Percentiles rank a stretch among this genome's conserved stretches.
Evolutionary conservation across 441 rosid genomes (phyloP).

Genomic region (Bocquillonia castaneifolia): DNA sequence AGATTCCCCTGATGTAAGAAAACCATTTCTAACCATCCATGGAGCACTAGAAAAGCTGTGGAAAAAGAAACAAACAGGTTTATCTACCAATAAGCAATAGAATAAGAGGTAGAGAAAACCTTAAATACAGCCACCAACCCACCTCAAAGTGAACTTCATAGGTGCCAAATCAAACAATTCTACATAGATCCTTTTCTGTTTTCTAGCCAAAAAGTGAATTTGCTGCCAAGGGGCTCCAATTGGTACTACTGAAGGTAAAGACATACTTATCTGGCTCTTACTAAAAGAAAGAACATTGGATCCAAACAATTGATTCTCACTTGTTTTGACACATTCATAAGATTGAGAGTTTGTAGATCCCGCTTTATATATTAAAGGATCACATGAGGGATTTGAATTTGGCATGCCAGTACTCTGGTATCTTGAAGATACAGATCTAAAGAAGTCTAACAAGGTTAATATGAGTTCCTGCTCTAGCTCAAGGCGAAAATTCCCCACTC

Average conservation of each 20-base stretch:
- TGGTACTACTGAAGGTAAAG: slow-evolving; percentile 70
- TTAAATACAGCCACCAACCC: slow-evolving; percentile 13
- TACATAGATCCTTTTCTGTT: slow-evolving; percentile 77
- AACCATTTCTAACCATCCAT: slow-evolving; percentile 80
- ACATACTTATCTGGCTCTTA: slow-evolving; percentile 38
- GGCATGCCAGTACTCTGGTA: slow-evolving; percentile 54
- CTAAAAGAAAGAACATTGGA: slow-evolving; percentile 32
- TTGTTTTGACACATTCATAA: slow-evolving; percentile 32
- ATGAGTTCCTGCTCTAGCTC: slow-evolving; percentile 89
- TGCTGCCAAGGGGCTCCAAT: slow-evolving; percentile 98
- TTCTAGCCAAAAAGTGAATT: slow-evolving; percentile 76
- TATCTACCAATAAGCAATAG: slow-evolving; percentile 26
- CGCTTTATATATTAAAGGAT: slow-evolving; percentile 37
- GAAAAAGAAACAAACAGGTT: slow-evolving; percentile 21
- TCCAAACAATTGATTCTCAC: slow-evolving; percentile 34
- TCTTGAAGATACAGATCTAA: slow-evolving; percentile 58
- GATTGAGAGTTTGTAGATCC: slow-evolving; percentile 28
- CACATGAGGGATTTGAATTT: slow-evolving; percentile 45
- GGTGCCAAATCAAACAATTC: slow-evolving; percentile 83
- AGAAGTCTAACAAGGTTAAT: slow-evolving; percentile 61
- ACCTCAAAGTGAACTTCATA: slow-evolving; percentile 79
- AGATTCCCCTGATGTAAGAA: slow-evolving; percentile 73
- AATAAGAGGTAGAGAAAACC: slow-evolving; percentile 16
- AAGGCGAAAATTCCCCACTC: slow-evolving; percentile 72
- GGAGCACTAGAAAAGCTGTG: slow-evolving; percentile 96